Conservation (phyloP, 2,329 filamentous ascomycete species). For the Apiospora phragmitis region DNA sequence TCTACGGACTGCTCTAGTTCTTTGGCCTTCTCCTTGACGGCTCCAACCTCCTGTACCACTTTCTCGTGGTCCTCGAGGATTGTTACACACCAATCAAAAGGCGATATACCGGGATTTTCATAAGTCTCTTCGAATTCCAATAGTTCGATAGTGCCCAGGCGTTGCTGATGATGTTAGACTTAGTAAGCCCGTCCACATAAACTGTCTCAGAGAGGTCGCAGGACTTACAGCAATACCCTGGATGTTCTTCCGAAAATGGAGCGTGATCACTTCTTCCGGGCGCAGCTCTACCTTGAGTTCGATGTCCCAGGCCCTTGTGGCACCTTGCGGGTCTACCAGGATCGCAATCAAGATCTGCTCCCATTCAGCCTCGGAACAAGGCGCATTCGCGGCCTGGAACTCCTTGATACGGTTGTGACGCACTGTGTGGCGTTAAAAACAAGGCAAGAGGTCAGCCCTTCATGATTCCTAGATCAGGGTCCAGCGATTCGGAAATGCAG, state of each 20-base stretch:
- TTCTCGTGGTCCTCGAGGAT: conserved; percentile 51
- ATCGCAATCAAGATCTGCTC: conserved; percentile 57
- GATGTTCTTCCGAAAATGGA: conserved; percentile 66
- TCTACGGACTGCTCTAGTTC: conserved; percentile 57
- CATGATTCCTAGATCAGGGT: neutral
- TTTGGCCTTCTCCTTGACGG: conserved; percentile 41
- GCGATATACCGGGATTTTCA: conserved; percentile 56
- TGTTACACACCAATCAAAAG: conserved; percentile 70
- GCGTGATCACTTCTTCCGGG: conserved; percentile 50
- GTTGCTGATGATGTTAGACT: conserved; percentile 52
- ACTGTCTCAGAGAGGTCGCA: neutral
- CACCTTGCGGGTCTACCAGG: conserved; percentile 43
- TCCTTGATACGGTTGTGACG: conserved; percentile 55
- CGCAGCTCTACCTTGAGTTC: conserved; percentile 61
- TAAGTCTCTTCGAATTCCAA: conserved; percentile 53
- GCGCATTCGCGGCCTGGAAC: conserved; percentile 53
- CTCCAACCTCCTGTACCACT: conserved; percentile 44
- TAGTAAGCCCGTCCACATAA: neutral
- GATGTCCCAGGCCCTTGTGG: conserved; percentile 47
- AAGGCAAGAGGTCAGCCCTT: neutral
- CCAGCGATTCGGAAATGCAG: neutral
- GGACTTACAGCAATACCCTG: conserved; percentile 66
- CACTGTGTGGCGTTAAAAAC: conserved; percentile 40
- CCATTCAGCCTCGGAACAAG: conserved; percentile 67
- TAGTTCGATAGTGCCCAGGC: conserved; percentile 65